Conservation (phyloP, 2,329 filamentous ascomycete genomes). For the Arthrobotrys conoides region DNA sequence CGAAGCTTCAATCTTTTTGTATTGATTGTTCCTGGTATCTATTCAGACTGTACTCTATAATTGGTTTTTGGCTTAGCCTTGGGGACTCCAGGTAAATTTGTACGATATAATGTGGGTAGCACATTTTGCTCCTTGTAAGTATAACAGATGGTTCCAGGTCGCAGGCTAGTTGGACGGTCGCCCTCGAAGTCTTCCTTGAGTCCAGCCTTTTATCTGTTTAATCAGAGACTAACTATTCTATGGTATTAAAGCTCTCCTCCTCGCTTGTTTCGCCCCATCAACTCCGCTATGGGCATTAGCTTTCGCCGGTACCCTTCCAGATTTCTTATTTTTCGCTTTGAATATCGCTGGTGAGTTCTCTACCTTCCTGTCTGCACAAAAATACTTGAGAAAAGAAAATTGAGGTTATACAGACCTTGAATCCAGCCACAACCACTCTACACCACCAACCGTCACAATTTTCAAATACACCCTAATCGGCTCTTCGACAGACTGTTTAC, state of each 20-base stretch:
- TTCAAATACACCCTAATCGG: neutral
- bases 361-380: neutral
- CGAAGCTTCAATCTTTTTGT: too few relatives aligned
- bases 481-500: slow-evolving; percentile 28
- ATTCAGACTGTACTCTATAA: too few relatives aligned
- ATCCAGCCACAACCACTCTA: slow-evolving; percentile 9
- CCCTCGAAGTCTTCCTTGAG: too few relatives aligned
- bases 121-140: slow-evolving; percentile 48
- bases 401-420: neutral
- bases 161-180: too few relatives aligned
- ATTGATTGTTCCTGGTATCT: neutral
- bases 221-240: neutral
- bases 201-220: too few relatives aligned
- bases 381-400: neutral
- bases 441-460: neutral
- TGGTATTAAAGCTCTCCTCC: slow-evolving; percentile 21
- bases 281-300: slow-evolving; percentile 48
- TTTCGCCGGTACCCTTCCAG: slow-evolving; percentile 35
- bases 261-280: slow-evolving; percentile 29
- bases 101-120: slow-evolving; percentile 35
- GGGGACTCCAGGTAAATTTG: neutral
- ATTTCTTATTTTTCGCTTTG: slow-evolving; percentile 32
- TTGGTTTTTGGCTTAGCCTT: too few relatives aligned
- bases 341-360: slow-evolving; percentile 8
- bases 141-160: neutral